Evolutionary conservation across 2,329 filamentous ascomycete species (phyloP), one percentile per base, ranked within the genome.

Genomic region (Chalara sp.): DNA sequence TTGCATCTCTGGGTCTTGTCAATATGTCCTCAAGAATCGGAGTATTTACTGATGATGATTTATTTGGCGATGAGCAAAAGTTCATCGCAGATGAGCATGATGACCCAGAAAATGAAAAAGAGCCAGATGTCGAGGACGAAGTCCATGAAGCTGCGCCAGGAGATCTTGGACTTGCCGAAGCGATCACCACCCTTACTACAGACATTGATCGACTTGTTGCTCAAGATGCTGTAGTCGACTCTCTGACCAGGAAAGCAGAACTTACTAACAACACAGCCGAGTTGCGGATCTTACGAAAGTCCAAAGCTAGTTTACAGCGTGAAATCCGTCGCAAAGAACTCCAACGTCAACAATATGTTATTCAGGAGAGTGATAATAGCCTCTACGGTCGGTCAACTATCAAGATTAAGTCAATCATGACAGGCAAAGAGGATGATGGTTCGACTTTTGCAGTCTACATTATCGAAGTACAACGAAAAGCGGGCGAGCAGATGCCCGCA

Each of bases 291-390:
- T 69, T 99, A 47, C 83, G 86, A 49, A 99, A 99, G 67, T 96
- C 90, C 1, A 96, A 93, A 67, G 85, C 90, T 32, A 99, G 93
- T 67, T 72, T 99, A 51, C 87, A 95, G 63, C 80, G 93, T 58
- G 93, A 99, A 67, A 90, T 97, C 49, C 81, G 89, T 51, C 83
- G 91, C 33, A 99, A 97, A 66, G 92, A 97, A 68, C 79, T 99
- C 63, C 93, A 99, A 66, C 81, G 91, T 48, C 93, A 96, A 67
- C 95, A 99, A 66, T 99, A 99, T 61, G 89, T 95, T 44, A 83
- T 97, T 6, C 93, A 99, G 68, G 93, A 99, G 69, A 96, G 90
- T 64, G 95, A 99, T 66, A 99, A 96, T 67, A 96, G 90, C 67
- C 75, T 99, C 29, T 97, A 95, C 63, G 93, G 93, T 2, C 87